Evolutionary conservation across 225 moss, liverwort and hornwort species (phyloP).

Genomic region (Anthoceros angustus): DNA sequence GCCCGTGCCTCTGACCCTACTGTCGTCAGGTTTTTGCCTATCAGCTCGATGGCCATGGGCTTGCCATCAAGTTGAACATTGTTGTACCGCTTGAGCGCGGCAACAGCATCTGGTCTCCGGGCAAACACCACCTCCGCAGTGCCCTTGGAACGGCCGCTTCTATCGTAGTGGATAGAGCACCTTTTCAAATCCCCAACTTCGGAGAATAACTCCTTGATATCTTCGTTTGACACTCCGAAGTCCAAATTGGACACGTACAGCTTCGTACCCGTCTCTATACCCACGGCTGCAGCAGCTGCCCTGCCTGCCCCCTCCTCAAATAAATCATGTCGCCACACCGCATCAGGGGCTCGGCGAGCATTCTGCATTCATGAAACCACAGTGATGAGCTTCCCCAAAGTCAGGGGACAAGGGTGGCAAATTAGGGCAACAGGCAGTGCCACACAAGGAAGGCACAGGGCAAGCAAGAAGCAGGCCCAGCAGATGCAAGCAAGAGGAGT

Average conservation of each 20-base stretch:
- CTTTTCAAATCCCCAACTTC: constrained; percentile 92
- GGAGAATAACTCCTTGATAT: constrained; percentile 88
- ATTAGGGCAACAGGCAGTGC: neutral
- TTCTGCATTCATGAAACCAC: constrained; percentile 25
- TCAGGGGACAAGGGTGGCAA: constrained; percentile 25
- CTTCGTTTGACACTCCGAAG: constrained; percentile 76
- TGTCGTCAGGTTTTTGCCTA: constrained; percentile 64
- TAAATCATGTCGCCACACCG: constrained; percentile 84
- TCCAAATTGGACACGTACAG: constrained; percentile 92
- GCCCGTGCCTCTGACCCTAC: constrained; percentile 26
- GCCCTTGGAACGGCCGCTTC: constrained; percentile 84
- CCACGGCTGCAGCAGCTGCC: constrained; percentile 34
- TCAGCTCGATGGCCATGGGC: constrained; percentile 66
- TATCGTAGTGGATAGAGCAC: constrained; percentile 76
- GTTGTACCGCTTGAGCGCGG: constrained; percentile 77
- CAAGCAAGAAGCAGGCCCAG: constrained; percentile 24
- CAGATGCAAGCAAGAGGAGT: constrained; percentile 39
- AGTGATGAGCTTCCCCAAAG: constrained; percentile 36
- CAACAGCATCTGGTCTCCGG: constrained; percentile 63
- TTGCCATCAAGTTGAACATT: constrained; percentile 86
- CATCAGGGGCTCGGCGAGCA: constrained; percentile 62
- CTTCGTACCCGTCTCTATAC: constrained; percentile 89
- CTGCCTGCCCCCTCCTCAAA: constrained; percentile 75
- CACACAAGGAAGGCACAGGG: neutral
- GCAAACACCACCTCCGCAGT: constrained; percentile 90